A percentile compares a stretch with the other conserved stretches of the same genome.
phyloP scores from a whole-genome alignment of 495 filamentous ascomycete species.

The Aspergillus saccharolyticus region DNA sequence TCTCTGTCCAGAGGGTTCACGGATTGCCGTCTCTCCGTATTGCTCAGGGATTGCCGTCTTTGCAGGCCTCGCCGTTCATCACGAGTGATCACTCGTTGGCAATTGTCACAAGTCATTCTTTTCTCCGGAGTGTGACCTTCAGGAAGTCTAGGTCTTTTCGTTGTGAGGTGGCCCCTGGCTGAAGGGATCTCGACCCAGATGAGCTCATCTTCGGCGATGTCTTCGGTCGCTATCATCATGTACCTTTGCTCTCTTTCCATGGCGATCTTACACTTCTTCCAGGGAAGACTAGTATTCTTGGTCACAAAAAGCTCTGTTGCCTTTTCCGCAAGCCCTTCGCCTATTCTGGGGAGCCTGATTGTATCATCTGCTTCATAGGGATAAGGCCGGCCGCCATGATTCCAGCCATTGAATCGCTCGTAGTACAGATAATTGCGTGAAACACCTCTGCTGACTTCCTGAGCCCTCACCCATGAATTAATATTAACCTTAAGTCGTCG shows the following conservation, averaged over 20 bases:
- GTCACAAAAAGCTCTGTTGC: not conserved
- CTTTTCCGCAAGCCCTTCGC: conserved; percentile 9
- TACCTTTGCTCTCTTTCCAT: not conserved
- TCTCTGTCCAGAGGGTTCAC: not conserved
- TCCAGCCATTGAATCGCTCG: conserved; percentile 17
- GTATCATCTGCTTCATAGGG: conserved; percentile 23
- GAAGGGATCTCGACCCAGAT: conserved; percentile 27
- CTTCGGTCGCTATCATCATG: conserved; percentile 19
- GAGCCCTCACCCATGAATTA: too few species aligned
- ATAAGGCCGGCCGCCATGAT: conserved; percentile 17
- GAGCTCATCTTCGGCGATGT: conserved; percentile 16
- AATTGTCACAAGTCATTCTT: conserved; percentile 24
- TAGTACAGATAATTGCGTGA: conserved; percentile 13
- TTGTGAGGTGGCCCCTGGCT: conserved; percentile 25
- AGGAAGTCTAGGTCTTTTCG: conserved; percentile 2
- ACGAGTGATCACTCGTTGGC: conserved; percentile 3
- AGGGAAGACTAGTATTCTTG: conserved; percentile 1
- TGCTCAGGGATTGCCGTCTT: too few species aligned
- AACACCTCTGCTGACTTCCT: too few species aligned
- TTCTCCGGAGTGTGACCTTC: not conserved
- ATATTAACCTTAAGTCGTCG: not conserved
- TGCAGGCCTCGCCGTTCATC: not conserved
- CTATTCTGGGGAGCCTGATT: not conserved
- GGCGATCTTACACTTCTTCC: conserved; percentile 9
- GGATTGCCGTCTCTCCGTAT: too few species aligned